Base-by-base conservation (phyloP, 768 basidiomycete species). In the Podaxis rugospora region DNA sequence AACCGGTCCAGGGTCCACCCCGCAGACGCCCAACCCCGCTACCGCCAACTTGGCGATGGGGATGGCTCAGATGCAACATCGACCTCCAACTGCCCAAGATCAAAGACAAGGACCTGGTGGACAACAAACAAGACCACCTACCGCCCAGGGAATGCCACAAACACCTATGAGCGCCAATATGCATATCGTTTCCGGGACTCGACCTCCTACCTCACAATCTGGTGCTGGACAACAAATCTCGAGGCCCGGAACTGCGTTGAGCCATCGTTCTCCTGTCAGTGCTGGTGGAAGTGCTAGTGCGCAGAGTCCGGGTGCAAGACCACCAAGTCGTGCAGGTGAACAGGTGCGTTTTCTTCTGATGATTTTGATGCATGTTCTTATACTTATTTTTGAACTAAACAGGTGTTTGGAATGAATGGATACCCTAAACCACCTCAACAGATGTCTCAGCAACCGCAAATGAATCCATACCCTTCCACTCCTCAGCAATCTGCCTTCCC, bases 101-200 rank as follows among this genome's bases (percentile, higher is more conserved):
- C 59, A 60, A 13, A 40, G 59, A 25, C 59, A 53, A 10, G 42
- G 32, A 11, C 59, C 51, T 21, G 51, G 59, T 21, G 51, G 51
- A 35, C 59, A 53, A 35, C 59, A 60, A 35, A 14, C 51, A 10
- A 61, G 70, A 4, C 70, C 70, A n/a, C 58, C 70, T 6, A 71
- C 70, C 1, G 68, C 65, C 5, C 65, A 63, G 50, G 66, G 57
- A 51, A 62, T 64, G 56, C 59, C 42, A 11, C 58, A 59, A n/a
- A 59, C 50, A 21, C 58, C 58, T 13, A 53, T n/a, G 7, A 51
- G 37, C 21, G 28, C 44, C 36, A 59, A 40, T 21, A n/a, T 39
- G 3, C 57, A 57, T 23, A 23, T 18, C 35, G 39, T 27, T 3
- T 40, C 59, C n/a, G 51, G 59, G 37, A 36, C 39, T 37, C 51